Evolutionary conservation across 352 stramenopile genomes (phyloP), one percentile per base, ranked within the genome.

Genomic region (Globisporangium echinulatum): DNA sequence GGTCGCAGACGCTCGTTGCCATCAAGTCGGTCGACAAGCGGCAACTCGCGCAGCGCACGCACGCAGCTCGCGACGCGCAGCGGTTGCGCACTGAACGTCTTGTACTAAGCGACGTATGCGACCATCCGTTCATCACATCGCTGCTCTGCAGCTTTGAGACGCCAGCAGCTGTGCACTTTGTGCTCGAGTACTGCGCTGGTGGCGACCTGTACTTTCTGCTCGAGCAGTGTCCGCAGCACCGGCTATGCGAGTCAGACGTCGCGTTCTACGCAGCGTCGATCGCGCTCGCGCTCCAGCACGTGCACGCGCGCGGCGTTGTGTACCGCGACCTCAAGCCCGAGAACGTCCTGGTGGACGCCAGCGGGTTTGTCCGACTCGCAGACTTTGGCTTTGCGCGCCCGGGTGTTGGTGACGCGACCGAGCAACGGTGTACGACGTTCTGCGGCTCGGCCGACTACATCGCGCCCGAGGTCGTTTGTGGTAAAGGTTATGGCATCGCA

Each of bases 121-220:
- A 97, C 56, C 97, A 99, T 70, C 96, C 97, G 17, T 99, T 99
- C 71, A 97, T 99, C 64, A 96, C 98, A 52, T 97, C 97, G 69
- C 85, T 99, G 54, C 89, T 96, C 57, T 92, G 83, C 59, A 98
- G 96, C 2, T 99, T 98, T 48, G 83, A 92, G 66, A 90, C 80
- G 0, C 56, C 67, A 13, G 77, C 94, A 25, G 98, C 97, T 61
- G 82, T 99, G 0, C 98, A 98, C 67, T 99, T 99, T 68, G 96
- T 99, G 19, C 80, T 99, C 37, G 97, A 99, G 71, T 99, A 98
- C 77, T 99, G 96, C 67, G 87, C 95, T 15, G 97, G 97, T 49
- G 97, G 97, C 38, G 97, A 98, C 68, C 85, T 98, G 69, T 98
- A 98, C 71, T 97, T 97, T 70, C 66, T 98, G 69, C 70, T 97